Evolutionary conservation across 208 protist genomes (phyloP).

Genomic region (Leptomonas seymouri): DNA sequence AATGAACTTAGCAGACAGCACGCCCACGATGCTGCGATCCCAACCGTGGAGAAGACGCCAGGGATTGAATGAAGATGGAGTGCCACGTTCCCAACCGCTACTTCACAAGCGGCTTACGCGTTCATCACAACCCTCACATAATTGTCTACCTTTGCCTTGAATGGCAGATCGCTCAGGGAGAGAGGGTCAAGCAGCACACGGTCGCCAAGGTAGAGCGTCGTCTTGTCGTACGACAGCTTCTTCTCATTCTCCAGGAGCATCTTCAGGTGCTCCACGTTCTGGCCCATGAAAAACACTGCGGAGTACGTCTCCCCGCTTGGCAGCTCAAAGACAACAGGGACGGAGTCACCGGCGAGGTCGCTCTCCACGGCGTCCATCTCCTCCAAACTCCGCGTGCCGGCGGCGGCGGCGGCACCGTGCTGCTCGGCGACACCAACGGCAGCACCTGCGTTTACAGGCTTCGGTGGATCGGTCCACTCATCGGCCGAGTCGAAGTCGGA

Average conservation of each 20-base stretch:
- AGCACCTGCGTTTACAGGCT: conserved; percentile 1
- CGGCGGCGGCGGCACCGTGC: conserved; percentile 4
- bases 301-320: conserved; percentile 37
- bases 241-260: conserved; percentile 67
- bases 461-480: conserved; percentile 69
- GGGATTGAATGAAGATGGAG: too few relatives aligned
- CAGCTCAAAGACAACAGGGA: conserved; percentile 52
- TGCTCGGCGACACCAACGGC: neutral
- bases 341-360: conserved; percentile 60
- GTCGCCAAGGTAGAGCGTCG: conserved; percentile 65
- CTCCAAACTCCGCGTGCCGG: conserved; percentile 22
- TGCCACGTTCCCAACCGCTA: too few relatives aligned
- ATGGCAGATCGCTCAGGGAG: conserved; percentile 82
- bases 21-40: too few relatives aligned
- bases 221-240: conserved; percentile 64
- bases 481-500: conserved; percentile 56
- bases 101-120: conserved; percentile 4
- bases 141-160: conserved; percentile 57
- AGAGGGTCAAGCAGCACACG: conserved; percentile 75
- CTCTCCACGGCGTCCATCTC: conserved; percentile 66
- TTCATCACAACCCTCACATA: conserved; percentile 43
- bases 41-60: too few relatives aligned
- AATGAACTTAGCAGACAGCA: too few relatives aligned
- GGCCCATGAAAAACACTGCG: conserved; percentile 71
- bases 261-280: conserved; percentile 83